Evolutionary conservation across 768 basidiomycete genomes (phyloP).

Genomic region (Suillus luteus): DNA sequence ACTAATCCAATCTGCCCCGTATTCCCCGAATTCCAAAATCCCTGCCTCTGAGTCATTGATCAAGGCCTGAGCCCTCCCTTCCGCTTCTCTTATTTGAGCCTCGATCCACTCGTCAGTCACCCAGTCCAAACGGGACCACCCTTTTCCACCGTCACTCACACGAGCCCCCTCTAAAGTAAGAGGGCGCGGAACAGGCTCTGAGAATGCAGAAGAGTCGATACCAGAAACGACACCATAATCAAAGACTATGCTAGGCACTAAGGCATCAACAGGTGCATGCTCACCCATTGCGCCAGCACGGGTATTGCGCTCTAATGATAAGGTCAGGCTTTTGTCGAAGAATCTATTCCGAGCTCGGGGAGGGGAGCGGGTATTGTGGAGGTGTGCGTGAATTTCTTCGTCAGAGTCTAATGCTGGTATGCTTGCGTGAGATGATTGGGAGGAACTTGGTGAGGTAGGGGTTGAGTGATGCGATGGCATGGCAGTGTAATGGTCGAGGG

Average conservation of each 20-base stretch:
- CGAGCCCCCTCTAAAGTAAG: slow-evolving; percentile 5
- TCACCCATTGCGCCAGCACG: slow-evolving; percentile 89
- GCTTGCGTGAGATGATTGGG: slow-evolving; percentile 16
- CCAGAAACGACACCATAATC: slow-evolving; percentile 80
- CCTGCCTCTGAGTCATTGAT: slow-evolving; percentile 82
- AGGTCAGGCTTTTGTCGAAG: slow-evolving; percentile 84
- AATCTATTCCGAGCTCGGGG: slow-evolving; percentile 76
- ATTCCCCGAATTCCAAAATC: slow-evolving; percentile 79
- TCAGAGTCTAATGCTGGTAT: slow-evolving; percentile 24
- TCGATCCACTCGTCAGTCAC: slow-evolving; percentile 60
- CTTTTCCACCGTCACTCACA: slow-evolving; percentile 10
- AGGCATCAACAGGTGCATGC: slow-evolving; percentile 87
- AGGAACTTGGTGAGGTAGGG: slow-evolving; percentile 26
- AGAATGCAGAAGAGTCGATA: slow-evolving; percentile 53
- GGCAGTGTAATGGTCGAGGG: slow-evolving; percentile 73
- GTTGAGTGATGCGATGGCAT: slow-evolving; percentile 18
- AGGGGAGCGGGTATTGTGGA: slow-evolving; percentile 71
- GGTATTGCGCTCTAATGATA: slow-evolving; percentile 83
- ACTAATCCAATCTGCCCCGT: slow-evolving; percentile 89
- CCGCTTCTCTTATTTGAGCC: slow-evolving; percentile 60
- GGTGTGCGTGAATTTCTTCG: slow-evolving; percentile 64
- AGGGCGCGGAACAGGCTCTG: slow-evolving; percentile 12
- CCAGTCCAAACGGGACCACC: slow-evolving; percentile 75
- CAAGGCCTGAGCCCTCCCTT: slow-evolving; percentile 53
- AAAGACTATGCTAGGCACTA: slow-evolving; percentile 84